A percentile compares a stretch with the other conserved stretches of the same genome.
phyloP scores from a whole-genome alignment of 1,139 yeast species.

The Candida tunisiensis region DNA sequence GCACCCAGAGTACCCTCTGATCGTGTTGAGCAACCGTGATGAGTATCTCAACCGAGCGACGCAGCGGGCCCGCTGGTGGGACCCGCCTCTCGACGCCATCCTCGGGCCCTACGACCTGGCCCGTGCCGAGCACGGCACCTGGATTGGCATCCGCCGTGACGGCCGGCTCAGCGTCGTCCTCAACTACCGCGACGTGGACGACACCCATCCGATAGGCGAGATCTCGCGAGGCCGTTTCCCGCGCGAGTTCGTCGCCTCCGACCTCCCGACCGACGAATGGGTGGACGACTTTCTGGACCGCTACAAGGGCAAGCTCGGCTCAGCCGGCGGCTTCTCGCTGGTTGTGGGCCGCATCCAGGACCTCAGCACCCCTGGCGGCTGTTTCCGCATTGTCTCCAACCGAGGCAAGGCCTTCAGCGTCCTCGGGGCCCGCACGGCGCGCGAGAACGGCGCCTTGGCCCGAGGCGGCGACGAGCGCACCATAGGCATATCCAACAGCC shows the following conservation, averaged over 20 bases:
- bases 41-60: constrained; percentile 70
- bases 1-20: constrained; percentile 51
- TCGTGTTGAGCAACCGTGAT: constrained; percentile 71
- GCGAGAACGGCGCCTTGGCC: constrained; percentile 2
- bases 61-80: constrained; percentile 36
- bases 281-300: constrained; percentile 6
- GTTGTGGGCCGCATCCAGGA: constrained; percentile 43
- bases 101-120: constrained; percentile 67
- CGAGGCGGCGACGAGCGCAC: too few species aligned
- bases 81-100: constrained; percentile 21
- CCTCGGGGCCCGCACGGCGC: constrained; percentile 3
- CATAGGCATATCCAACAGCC: constrained; percentile 49
- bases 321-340: constrained; percentile 74
- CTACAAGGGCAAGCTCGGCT: constrained; percentile 17
- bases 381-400: constrained; percentile 19
- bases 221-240: constrained; percentile 67
- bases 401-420: constrained; percentile 6
- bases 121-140: constrained; percentile 67
- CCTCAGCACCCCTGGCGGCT: constrained; percentile 17
- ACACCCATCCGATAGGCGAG: constrained; percentile 15
- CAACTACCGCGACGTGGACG: constrained; percentile 38
- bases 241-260: constrained; percentile 31
- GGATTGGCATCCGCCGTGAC: constrained; percentile 59
- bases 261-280: constrained; percentile 30
- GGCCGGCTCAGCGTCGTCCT: constrained; percentile 64